Evolutionary conservation across 306 rosid species (phyloP).

Genomic region (Vigna unguiculata): DNA sequence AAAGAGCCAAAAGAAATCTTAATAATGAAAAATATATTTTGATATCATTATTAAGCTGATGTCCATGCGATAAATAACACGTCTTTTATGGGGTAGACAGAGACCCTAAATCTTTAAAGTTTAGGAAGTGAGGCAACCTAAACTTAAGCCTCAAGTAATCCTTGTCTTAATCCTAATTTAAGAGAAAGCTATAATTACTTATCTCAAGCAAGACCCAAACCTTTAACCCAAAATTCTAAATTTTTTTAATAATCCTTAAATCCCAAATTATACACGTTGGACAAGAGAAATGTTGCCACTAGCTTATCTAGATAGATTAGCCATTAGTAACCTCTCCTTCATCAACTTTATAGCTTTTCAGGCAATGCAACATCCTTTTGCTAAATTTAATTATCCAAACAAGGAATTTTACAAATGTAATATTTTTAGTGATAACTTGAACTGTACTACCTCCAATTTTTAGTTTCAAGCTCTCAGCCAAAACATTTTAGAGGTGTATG

Average conservation of each 20-base stretch:
- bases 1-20: background rate
- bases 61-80: background rate
- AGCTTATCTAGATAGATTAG: background rate
- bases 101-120: background rate
- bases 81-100: background rate
- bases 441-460: background rate
- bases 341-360: background rate
- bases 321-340: background rate
- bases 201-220: slow-evolving; percentile 7
- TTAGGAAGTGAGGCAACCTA: slow-evolving; percentile 9
- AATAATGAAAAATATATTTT: background rate
- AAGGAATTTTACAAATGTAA: background rate
- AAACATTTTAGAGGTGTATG: background rate
- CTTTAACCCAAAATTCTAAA: background rate
- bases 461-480: background rate
- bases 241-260: background rate
- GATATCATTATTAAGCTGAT: background rate
- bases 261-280: background rate
- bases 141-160: background rate
- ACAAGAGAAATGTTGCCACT: background rate
- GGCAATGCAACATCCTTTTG: background rate
- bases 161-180: background rate
- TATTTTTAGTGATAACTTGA: background rate
- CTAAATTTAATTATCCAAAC: slow-evolving; percentile 14
- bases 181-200: background rate